A percentile compares a stretch with the other conserved stretches of the same genome.
phyloP scores from a whole-genome alignment of 345 rosid species.

The Diplotaxis tenuifolia region DNA sequence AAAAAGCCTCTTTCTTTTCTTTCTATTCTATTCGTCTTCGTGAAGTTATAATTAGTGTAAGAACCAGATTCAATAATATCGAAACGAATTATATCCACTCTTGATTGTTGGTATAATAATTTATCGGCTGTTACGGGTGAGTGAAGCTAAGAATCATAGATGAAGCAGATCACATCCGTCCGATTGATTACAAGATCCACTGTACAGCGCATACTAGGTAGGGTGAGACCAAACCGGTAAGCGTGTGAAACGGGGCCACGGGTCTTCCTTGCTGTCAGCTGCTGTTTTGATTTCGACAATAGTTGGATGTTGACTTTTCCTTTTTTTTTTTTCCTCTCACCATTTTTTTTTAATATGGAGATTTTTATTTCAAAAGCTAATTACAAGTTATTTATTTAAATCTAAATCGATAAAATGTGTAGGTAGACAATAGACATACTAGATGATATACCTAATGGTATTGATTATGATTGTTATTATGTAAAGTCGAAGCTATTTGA shows the following conservation, averaged over 20 bases:
- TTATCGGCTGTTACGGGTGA: conserved; percentile 12
- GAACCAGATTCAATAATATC: conserved; percentile 30
- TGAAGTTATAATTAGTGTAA: conserved; percentile 15
- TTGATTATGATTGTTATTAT: conserved; percentile 23
- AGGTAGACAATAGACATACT: conserved; percentile 31
- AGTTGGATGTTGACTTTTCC: conserved; percentile 36
- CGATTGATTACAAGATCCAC: conserved; percentile 11
- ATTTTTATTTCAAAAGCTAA: background rate
- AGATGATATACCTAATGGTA: conserved; percentile 29
- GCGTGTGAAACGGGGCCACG: conserved; percentile 29
- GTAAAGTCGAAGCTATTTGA: conserved; percentile 31
- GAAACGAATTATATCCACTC: conserved; percentile 20
- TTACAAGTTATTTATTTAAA: background rate
- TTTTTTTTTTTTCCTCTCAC: background rate
- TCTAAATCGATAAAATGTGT: conserved; percentile 10
- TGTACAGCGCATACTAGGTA: conserved; percentile 25
- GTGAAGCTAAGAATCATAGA: conserved; percentile 31
- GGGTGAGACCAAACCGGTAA: conserved; percentile 20
- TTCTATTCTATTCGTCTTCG: conserved; percentile 1
- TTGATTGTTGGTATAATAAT: conserved; percentile 4
- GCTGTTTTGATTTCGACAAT: conserved; percentile 39
- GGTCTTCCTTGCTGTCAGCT: conserved; percentile 35
- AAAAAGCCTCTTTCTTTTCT: background rate
- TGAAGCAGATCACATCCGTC: conserved; percentile 18
- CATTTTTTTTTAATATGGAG: background rate